phyloP scores from a whole-genome alignment of 306 rosid genomes.

The Fragaria nilgerrensis region DNA sequence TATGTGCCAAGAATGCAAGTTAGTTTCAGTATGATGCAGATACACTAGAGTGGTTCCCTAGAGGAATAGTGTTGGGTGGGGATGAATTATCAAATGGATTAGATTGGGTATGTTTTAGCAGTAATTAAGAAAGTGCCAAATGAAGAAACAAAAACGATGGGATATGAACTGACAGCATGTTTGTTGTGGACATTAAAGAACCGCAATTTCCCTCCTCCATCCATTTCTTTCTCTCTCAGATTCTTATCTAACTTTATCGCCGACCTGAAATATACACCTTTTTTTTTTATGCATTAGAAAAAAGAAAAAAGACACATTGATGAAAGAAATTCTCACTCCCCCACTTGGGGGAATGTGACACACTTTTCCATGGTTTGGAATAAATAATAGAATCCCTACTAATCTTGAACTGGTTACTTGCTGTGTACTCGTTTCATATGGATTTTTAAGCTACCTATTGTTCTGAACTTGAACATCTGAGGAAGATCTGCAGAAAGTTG shows the following conservation, averaged over 20 bases:
- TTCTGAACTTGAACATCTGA: not conserved
- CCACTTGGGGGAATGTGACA: not conserved
- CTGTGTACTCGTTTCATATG: not conserved
- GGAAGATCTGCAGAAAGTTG: not conserved
- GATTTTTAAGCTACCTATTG: not conserved
- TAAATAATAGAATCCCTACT: not conserved
- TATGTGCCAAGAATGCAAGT: not conserved
- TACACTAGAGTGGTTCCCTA: not conserved
- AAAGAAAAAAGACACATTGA: not conserved
- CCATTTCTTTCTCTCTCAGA: not conserved
- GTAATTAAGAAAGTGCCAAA: constrained; percentile 36
- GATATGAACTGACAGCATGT: not conserved
- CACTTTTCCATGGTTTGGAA: not conserved
- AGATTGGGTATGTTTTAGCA: not conserved
- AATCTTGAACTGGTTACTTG: not conserved
- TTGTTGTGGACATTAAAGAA: not conserved
- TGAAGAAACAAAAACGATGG: not conserved
- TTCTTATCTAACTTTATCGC: not conserved
- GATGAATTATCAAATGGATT: constrained; percentile 22
- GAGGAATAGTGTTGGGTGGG: constrained; percentile 20
- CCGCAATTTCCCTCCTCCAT: not conserved
- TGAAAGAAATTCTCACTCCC: not conserved
- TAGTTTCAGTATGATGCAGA: not conserved
- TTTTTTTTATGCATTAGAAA: not conserved
- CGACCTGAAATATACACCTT: not conserved